phyloP scores from a whole-genome alignment of 2,329 filamentous ascomycete species.

The Zymoseptoria passerinii region DNA sequence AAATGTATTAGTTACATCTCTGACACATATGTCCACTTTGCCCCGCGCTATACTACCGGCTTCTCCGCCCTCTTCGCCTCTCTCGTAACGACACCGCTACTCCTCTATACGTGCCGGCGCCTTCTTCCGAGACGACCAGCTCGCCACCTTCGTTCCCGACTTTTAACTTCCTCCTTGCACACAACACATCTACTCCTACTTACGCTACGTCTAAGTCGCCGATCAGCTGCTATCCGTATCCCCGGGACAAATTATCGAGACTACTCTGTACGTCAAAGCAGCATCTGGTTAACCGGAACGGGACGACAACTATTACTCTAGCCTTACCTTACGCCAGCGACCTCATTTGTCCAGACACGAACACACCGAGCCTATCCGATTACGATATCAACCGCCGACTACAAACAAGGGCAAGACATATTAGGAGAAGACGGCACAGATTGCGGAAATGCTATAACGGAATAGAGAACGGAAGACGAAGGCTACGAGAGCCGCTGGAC shows the following conservation, averaged over 20 bases:
- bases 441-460: background rate
- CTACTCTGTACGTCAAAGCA: background rate
- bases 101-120: no score
- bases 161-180: background rate
- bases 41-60: no score
- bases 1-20: no score
- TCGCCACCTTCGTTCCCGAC: background rate
- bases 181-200: background rate
- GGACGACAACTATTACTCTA: background rate
- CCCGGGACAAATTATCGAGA: no score
- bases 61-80: no score
- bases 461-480: background rate
- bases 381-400: background rate
- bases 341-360: background rate
- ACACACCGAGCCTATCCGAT: background rate
- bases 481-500: background rate
- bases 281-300: background rate
- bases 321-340: background rate
- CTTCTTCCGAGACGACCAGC: no score
- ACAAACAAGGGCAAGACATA: background rate
- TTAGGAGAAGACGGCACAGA: background rate
- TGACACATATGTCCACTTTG: no score
- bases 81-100: no score
- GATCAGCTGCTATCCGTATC: no score
- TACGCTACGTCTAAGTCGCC: no score